Percentiles rank a stretch among this genome's conserved stretches.
phyloP scores from a whole-genome alignment of 1,284 basidiomycete genomes.

The Mycena citricolor region DNA sequence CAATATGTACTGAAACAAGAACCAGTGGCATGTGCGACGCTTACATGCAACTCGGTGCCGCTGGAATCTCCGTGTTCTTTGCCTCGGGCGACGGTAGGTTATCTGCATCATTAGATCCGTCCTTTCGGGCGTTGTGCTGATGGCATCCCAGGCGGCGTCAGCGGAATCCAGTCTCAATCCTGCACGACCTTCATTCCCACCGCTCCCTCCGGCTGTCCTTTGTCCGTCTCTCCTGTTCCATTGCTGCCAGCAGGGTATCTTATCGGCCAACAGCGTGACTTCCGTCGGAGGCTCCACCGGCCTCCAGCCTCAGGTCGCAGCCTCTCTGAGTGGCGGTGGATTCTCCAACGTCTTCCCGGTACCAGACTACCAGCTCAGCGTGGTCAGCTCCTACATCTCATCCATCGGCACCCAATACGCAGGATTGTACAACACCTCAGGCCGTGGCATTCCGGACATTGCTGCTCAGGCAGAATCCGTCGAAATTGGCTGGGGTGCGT shows the following conservation, averaged over 20 bases:
- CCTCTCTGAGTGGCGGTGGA: constrained; percentile 13
- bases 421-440: constrained; percentile 6
- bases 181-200: constrained; percentile 13
- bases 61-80: constrained; percentile 13
- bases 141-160: constrained; percentile 14
- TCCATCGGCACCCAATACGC: constrained; percentile 6
- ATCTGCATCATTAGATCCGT: background rate
- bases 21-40: constrained; percentile 12
- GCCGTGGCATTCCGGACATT: constrained; percentile 14
- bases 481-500: constrained; percentile 9
- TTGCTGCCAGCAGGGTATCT: background rate
- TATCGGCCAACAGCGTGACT: constrained; percentile 9
- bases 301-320: constrained; percentile 8
- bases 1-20: background rate
- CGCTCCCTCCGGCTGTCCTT: constrained; percentile 15
- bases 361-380: constrained; percentile 11
- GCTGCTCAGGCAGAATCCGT: constrained; percentile 3
- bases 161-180: constrained; percentile 6
- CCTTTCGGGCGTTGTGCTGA: too few species aligned
- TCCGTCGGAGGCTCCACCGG: constrained; percentile 16
- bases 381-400: constrained; percentile 2
- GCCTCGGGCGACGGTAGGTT: constrained; percentile 14
- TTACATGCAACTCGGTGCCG: constrained; percentile 15
- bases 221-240: constrained; percentile 4
- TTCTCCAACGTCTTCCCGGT: constrained; percentile 15